A percentile compares a stretch with the other conserved stretches of the same genome.
These are phyloP conservation scores for Trichosporon coremiiforme DNA, from an alignment of 1,284 basidiomycete species.

Conservation along the genomic window DNA sequence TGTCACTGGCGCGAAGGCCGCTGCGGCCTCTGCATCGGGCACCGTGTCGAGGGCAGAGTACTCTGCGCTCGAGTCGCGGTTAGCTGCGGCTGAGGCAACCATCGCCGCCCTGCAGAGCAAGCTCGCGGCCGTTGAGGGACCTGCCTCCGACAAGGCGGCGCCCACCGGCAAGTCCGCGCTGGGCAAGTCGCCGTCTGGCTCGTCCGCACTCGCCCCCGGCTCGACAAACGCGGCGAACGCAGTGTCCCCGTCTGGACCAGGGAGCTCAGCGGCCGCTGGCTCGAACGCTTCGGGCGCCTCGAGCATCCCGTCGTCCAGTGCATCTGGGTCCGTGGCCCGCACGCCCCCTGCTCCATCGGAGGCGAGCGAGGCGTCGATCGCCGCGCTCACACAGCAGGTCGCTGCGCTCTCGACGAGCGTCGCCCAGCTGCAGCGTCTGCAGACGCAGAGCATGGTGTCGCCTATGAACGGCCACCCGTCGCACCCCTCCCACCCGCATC, in stretches of 20 bases:
- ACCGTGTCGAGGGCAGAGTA: slow-evolving; percentile 27
- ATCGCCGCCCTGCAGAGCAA: slow-evolving; percentile 44
- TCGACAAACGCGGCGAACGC: background rate
- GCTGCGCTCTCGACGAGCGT: slow-evolving; percentile 82
- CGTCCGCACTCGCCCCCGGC: background rate
- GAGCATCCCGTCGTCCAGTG: slow-evolving; percentile 10
- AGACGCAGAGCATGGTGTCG: slow-evolving; percentile 31
- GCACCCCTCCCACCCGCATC: no score
- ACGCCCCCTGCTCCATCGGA: slow-evolving; percentile 20
- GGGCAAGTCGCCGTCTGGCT: slow-evolving; percentile 3
- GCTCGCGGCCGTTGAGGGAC: slow-evolving; percentile 38
- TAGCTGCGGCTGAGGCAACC: slow-evolving; percentile 44
- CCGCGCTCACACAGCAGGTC: slow-evolving; percentile 74
- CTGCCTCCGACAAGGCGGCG: slow-evolving; percentile 3
- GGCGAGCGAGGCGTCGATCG: slow-evolving; percentile 49
- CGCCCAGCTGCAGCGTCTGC: slow-evolving; percentile 64
- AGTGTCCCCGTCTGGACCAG: background rate
- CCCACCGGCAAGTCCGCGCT: background rate
- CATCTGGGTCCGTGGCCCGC: slow-evolving; percentile 19
- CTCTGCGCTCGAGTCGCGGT: slow-evolving; percentile 41
- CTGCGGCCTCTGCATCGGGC: background rate
- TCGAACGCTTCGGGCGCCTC: background rate
- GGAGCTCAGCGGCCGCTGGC: background rate
- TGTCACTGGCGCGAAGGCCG: background rate
- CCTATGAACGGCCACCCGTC: slow-evolving; percentile 12